A percentile compares a stretch with the other conserved stretches of the same genome.
These are phyloP conservation scores for Comarum palustre DNA, from an alignment of 306 rosid species.

Conservation along the genomic window DNA sequence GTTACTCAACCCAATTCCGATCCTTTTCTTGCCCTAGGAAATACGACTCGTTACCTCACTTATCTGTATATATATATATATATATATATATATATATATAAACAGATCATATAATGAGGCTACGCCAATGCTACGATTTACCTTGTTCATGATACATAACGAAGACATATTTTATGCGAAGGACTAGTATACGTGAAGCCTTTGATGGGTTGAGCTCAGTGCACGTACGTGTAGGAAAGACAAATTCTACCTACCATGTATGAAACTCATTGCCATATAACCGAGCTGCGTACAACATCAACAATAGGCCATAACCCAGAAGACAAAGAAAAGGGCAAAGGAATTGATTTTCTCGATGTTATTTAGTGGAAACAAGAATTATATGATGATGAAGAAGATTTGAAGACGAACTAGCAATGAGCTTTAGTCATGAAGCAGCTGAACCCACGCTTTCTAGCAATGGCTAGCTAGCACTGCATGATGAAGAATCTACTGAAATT, in stretches of 20 bases:
- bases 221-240: background rate
- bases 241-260: background rate
- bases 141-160: background rate
- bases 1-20: background rate
- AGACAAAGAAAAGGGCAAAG: background rate
- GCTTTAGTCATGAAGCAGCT: no score
- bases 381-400: no score
- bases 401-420: no score
- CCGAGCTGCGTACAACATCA: background rate
- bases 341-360: background rate
- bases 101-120: no score
- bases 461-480: no score
- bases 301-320: background rate
- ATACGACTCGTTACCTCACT: background rate
- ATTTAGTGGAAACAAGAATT: background rate
- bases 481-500: no score
- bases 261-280: background rate
- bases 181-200: background rate
- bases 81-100: no score
- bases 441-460: no score
- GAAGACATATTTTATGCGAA: background rate
- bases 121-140: background rate
- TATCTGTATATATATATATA: background rate
- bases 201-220: background rate
- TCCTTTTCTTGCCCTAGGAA: background rate